Base-by-base conservation (phyloP, 2,329 filamentous ascomycete genomes). In the Epichloe brachyelytri region DNA sequence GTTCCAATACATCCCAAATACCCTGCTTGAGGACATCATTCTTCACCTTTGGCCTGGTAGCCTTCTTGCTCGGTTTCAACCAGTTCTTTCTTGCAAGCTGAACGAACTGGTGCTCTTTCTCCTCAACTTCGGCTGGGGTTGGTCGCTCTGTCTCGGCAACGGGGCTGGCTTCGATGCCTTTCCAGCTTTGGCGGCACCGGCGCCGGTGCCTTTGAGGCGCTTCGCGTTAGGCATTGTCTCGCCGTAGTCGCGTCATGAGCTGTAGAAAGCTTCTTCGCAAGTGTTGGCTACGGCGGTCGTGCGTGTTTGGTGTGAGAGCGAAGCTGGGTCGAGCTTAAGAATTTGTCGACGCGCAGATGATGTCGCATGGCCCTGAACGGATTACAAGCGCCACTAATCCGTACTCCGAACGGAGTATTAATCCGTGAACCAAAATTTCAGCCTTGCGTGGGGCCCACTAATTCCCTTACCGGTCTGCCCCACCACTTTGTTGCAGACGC, bases 1-100 rank as follows among this genome's bases (percentile, higher is more conserved):
- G 82, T 68, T 95, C 89, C 59, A 98, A 71, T 51, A 82, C 77
- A 66, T 94, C 87, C 89, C 91, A 98, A 52, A 98, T 83, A 62
- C 87, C 82, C 59, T 81, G 79, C 71, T 94, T 95, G 62, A 98
- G 71, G 45, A 94, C 80, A 56, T 94, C 85, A 48, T 87, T 91
- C 68, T 87, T 86, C 69, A 87, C 83, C 68, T 83, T 86, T 62
- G 79, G 71, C 63, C 83, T 88, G 46, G 77, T 68, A 30, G 77
- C 60, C 62, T 78, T 80, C 63, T 74, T 79, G 22, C 77, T 71
- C 8, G 73, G 59, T 64, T 85, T 84, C 55, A 95, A 73, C 93
- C 93, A 98, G 68, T 91, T 78, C 67, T 86, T 82, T 62, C 83
- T 80, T 54, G 93, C 93, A 57, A 96, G 73, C 65, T 85, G 78